A percentile compares a stretch with the other conserved stretches of the same genome.
phyloP scores from a whole-genome alignment of 2,329 filamentous ascomycete genomes.

The Ceratocystis papillata region DNA sequence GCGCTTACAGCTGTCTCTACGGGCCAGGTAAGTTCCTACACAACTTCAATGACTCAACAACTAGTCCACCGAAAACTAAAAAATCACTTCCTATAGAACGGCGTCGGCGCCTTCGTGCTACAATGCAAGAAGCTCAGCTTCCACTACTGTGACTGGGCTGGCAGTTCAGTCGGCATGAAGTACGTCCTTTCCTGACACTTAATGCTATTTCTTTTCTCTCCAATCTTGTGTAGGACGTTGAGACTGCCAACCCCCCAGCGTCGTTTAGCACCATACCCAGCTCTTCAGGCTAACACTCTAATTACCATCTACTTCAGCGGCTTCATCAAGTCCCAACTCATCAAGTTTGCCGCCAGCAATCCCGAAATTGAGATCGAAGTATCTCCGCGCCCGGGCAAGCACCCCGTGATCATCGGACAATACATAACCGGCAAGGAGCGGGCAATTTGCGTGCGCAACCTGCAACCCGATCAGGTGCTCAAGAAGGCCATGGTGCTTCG shows the following conservation, averaged over 20 bases:
- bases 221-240: not conserved
- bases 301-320: constrained; percentile 40
- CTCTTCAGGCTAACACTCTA: constrained; percentile 27
- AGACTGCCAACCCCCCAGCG: not conserved
- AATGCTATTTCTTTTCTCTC: not conserved
- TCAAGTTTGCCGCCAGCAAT: constrained; percentile 67
- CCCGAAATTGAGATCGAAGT: constrained; percentile 86
- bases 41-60: constrained; percentile 16
- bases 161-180: constrained; percentile 93
- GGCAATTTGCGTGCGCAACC: constrained; percentile 77
- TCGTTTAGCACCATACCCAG: not conserved
- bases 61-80: not conserved
- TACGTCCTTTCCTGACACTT: constrained; percentile 35
- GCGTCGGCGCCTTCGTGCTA: constrained; percentile 89
- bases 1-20: constrained; percentile 43
- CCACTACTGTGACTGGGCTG: constrained; percentile 94
- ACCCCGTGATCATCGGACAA: constrained; percentile 77
- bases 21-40: constrained; percentile 39
- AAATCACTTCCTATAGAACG: constrained; percentile 54
- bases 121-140: constrained; percentile 95
- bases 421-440: constrained; percentile 88
- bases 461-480: constrained; percentile 68
- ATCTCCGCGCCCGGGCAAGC: constrained; percentile 77
- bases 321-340: constrained; percentile 69
- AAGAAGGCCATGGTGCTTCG: constrained; percentile 66